Evolutionary conservation across 768 basidiomycete genomes (phyloP), one percentile per base, ranked within the genome.

Genomic region (Lanmaoa pseudosensibilis): DNA sequence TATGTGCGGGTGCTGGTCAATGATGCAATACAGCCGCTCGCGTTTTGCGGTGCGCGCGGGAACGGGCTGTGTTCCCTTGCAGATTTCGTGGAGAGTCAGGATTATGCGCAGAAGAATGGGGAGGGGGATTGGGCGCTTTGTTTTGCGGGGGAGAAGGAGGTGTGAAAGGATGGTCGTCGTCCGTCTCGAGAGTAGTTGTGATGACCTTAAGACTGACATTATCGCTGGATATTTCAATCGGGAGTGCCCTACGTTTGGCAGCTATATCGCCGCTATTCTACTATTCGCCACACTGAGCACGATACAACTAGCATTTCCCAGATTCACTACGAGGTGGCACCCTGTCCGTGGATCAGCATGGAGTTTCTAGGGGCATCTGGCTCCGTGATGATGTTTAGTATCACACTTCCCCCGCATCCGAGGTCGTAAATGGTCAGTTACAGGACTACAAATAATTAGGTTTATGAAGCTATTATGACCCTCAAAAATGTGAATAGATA

Each of bases 1-100:
- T 85, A 79, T 63, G 83, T 94, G 37, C 75, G 92, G 59, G 75
- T 93, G 16, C 72, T 93, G 30, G 83, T 93, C 55, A 89, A 90
- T 59, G 87, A 92, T 62, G 84, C 78, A 8, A 57, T 88, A 40
- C 83, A 86, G 65, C 80, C 82, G 0, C 65, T 87, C 44, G 74
- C 73, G 45, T 85, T 88, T 64, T 88, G 86, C 59, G 77, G 76
- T 11, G 82, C 76, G 61, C 67, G 57, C 38, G 55, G 66, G 45
- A 64, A 83, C 47, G 83, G 87, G 16, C 44, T 93, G 48, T 94
- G 91, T 67, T 66, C 74, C 48, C 69, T 94, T 38, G 73, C 77
- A 7, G 72, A 73, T 5, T 94, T 94, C 61, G 80, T 92, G 36
- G 70, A 77, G 52, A 88, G 86, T 68, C 90, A 92, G 73, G 53